Conservation (phyloP, 2,329 filamentous ascomycete species). For the Aspergillus intermedius region DNA sequence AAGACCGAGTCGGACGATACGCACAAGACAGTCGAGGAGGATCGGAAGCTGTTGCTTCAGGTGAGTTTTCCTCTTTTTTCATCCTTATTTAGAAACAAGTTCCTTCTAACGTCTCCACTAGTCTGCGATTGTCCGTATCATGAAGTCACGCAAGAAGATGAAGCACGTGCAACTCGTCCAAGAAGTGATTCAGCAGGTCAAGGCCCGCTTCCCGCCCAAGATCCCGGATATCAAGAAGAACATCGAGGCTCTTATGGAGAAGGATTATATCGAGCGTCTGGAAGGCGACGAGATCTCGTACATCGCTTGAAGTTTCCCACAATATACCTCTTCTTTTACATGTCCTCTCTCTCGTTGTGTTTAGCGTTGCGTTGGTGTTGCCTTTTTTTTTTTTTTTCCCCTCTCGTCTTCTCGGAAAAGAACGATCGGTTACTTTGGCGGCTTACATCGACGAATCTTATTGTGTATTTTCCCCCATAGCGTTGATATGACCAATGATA, state of each 20-base stretch:
- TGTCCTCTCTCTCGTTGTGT: conserved; percentile 2
- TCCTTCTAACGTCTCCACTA: conserved; percentile 32
- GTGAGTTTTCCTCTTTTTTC: conserved; percentile 50
- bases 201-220: conserved; percentile 85
- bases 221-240: conserved; percentile 98
- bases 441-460: background rate
- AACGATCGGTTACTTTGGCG: background rate
- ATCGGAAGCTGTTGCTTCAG: conserved; percentile 92
- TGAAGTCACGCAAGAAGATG: conserved; percentile 99
- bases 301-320: conserved; percentile 58
- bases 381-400: background rate
- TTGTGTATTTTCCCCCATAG: background rate
- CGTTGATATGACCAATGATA: conserved; percentile 1
- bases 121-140: conserved; percentile 98
- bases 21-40: conserved; percentile 98
- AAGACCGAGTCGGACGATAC: conserved; percentile 96
- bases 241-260: conserved; percentile 96
- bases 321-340: background rate
- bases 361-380: conserved; percentile 4
- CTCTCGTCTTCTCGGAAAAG: background rate
- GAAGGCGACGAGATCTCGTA: conserved; percentile 94
- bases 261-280: conserved; percentile 94
- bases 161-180: conserved; percentile 92
- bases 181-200: conserved; percentile 94
- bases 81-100: background rate